Percentiles rank a stretch among this genome's conserved stretches.
These are phyloP conservation scores for Apodospora peruviana DNA, from an alignment of 495 filamentous ascomycete genomes.

Conservation along the genomic window DNA sequence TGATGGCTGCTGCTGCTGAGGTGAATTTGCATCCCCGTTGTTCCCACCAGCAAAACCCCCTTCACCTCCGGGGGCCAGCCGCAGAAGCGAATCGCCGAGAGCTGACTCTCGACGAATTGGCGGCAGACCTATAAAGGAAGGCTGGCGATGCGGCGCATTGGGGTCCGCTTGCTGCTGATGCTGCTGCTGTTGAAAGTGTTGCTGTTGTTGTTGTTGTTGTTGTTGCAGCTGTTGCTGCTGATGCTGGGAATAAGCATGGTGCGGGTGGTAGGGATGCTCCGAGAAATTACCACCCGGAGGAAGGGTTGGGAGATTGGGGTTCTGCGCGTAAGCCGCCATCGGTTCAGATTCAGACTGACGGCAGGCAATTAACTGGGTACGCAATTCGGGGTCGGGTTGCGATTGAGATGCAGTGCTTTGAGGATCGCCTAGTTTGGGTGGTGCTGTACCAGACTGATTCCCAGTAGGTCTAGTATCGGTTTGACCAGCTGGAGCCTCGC, in stretches of 20 bases:
- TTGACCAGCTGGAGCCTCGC: too few relatives aligned
- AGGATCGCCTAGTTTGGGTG: neutral
- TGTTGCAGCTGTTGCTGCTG: constrained; percentile 11
- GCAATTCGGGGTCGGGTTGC: neutral
- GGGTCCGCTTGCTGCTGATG: constrained; percentile 9
- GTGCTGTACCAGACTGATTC: too few relatives aligned
- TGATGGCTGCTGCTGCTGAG: constrained; percentile 6
- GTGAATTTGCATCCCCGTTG: constrained; percentile 5
- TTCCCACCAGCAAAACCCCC: neutral
- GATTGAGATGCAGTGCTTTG: neutral
- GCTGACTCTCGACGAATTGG: constrained; percentile 49
- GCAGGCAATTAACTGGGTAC: neutral
- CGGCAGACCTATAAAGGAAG: constrained; percentile 42
- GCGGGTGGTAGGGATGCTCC: constrained; percentile 12
- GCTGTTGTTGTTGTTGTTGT: constrained; percentile 12
- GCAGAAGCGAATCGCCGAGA: constrained; percentile 34
- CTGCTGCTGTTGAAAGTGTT: constrained; percentile 11
- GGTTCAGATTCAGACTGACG: constrained; percentile 12
- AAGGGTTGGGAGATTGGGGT: constrained; percentile 16
- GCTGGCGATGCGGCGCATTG: constrained; percentile 21
- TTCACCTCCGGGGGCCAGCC: constrained; percentile 7
- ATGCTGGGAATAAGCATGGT: constrained; percentile 9
- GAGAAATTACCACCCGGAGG: constrained; percentile 20
- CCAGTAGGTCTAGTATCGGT: too few relatives aligned
- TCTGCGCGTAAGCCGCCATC: constrained; percentile 35